Evolutionary conservation across 495 filamentous ascomycete genomes (phyloP).

Genomic region (Margaritispora aquatica): DNA sequence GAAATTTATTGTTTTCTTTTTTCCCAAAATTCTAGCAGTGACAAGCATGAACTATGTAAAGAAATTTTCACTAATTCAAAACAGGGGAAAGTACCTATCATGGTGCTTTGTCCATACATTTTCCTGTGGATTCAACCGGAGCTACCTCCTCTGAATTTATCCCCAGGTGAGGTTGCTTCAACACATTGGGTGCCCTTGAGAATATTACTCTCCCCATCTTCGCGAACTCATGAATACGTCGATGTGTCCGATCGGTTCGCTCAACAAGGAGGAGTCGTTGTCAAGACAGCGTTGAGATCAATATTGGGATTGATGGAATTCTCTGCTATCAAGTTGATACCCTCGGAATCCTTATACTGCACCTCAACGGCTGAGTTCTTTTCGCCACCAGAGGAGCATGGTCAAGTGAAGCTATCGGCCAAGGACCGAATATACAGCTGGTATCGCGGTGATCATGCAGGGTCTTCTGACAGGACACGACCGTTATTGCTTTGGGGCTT

Average conservation of each 20-base stretch:
- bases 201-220: conserved; percentile 53
- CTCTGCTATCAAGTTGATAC: conserved; percentile 55
- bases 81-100: conserved; percentile 57
- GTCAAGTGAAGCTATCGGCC: neutral
- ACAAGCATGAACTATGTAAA: no score
- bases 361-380: conserved; percentile 41
- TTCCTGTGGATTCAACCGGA: conserved; percentile 56
- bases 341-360: conserved; percentile 51
- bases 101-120: conserved; percentile 74
- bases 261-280: conserved; percentile 41
- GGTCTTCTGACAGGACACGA: conserved; percentile 27
- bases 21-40: no score
- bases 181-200: conserved; percentile 72
- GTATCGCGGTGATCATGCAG: conserved; percentile 26
- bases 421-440: conserved; percentile 11
- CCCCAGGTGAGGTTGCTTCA: conserved; percentile 68
- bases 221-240: conserved; percentile 57
- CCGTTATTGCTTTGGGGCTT: conserved; percentile 71
- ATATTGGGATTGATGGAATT: conserved; percentile 67
- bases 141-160: conserved; percentile 53
- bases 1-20: no score
- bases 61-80: neutral
- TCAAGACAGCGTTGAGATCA: conserved; percentile 44
- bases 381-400: conserved; percentile 13
- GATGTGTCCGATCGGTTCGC: conserved; percentile 62